Evolutionary conservation across 148 eudicot species (phyloP), one percentile per base, ranked within the genome.

Genomic region (Polygonum maritimum): DNA sequence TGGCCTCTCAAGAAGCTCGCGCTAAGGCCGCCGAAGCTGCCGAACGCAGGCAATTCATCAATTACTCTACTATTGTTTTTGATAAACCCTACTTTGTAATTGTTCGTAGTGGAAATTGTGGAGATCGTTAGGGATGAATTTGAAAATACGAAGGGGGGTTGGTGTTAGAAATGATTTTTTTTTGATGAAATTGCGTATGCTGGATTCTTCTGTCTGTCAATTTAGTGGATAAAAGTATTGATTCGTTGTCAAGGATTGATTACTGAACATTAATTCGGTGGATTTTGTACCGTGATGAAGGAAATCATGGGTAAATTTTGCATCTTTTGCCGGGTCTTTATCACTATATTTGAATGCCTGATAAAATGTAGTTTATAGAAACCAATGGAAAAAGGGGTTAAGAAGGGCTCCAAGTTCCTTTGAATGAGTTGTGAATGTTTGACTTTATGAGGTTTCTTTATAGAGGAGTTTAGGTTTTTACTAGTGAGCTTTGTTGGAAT

Each of bases 1-100:
- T 88, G 19, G 90, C 91, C 19, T 87, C 93, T 18, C 74, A 80
- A 35, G 95, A 94, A 85, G 98, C 93, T 76, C 93, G 98, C 4
- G 80, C 88, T 5, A 87, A 77, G 85, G 98, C 98, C 44, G 98
- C 97, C 38, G 91, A 90, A 83, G 98, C 98, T 77, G 98, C 98
- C 51, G 78, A 91, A 77, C 87, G 80, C 69, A 90, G 97, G 95
- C 77, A 80, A 48, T 76, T 74, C 60, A 18, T 51, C 21, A 35
- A 73, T 55, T 75, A 51, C 16, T n/a, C 38, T 9, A 26, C 75
- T 31, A 3, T 38, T 67, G 5, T 55, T 26, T 26, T 26, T 26
- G 31, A 19, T 5, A n/a, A 36, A 36, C 40, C 7, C 9, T 36
- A 38, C 44, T 67, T 8, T 67, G 9, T 44, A 33, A 67, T 67